Evolutionary conservation across 225 moss, liverwort and hornwort species (phyloP).

Genomic region (Asterella californica): DNA sequence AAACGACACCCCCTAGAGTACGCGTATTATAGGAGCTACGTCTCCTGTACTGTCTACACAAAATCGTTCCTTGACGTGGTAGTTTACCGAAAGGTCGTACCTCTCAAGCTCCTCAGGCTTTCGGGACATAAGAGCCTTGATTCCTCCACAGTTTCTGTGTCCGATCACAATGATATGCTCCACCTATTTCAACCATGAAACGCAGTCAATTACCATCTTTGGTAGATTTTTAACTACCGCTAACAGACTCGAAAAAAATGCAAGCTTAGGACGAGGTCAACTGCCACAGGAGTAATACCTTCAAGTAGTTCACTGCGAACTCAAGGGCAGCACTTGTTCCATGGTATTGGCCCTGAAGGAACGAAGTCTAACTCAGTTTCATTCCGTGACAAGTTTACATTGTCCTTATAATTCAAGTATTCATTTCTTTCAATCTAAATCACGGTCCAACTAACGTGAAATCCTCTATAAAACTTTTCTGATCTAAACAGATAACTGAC

Average conservation of each 20-base stretch:
- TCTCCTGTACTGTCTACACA: background rate
- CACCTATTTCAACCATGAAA: slow-evolving; percentile 39
- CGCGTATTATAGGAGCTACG: background rate
- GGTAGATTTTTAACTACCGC: background rate
- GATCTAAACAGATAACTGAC: too few species aligned
- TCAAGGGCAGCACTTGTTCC: slow-evolving; percentile 73
- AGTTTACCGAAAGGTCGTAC: slow-evolving; percentile 3
- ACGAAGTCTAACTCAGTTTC: background rate
- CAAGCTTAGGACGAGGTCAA: background rate
- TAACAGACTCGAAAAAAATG: background rate
- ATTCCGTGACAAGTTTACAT: too few species aligned
- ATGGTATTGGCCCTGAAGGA: slow-evolving; percentile 52
- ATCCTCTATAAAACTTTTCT: too few species aligned
- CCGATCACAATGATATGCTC: slow-evolving; percentile 84
- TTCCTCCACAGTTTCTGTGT: slow-evolving; percentile 84
- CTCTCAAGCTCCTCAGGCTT: slow-evolving; percentile 32
- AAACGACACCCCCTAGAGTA: background rate
- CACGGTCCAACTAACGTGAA: too few species aligned
- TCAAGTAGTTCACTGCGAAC: slow-evolving; percentile 62
- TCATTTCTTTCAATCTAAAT: too few species aligned
- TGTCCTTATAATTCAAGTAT: too few species aligned
- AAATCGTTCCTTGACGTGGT: background rate
- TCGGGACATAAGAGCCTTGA: slow-evolving; percentile 70
- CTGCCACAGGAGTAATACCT: slow-evolving; percentile 33
- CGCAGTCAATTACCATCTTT: background rate